Conservation (phyloP, 176 grass and related monocot genomes). For the Musa troglodytarum region DNA sequence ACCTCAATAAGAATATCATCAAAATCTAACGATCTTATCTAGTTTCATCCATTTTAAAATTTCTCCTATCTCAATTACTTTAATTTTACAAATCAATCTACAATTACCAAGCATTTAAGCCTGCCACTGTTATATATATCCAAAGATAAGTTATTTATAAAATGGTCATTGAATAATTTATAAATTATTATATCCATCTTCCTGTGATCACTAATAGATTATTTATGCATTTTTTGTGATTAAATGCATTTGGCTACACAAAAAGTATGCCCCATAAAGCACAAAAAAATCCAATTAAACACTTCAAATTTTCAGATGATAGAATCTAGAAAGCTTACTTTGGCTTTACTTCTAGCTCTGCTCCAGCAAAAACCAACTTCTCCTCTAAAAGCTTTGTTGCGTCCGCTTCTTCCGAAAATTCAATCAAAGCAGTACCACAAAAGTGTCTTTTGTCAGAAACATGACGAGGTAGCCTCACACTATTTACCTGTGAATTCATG, state of each 20-base stretch:
- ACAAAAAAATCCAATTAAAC: not conserved
- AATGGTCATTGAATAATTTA: too few relatives aligned
- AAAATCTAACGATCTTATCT: too few relatives aligned
- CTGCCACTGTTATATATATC: too few relatives aligned
- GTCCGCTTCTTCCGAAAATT: slow-evolving; percentile 91
- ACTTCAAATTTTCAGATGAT: slow-evolving; percentile 1
- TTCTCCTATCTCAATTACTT: too few relatives aligned
- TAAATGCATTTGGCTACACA: not conserved
- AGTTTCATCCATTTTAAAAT: too few relatives aligned
- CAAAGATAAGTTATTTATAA: too few relatives aligned
- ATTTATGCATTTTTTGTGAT: too few relatives aligned
- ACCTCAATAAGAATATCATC: too few relatives aligned
- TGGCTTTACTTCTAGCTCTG: slow-evolving; percentile 59
- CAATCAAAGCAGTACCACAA: slow-evolving; percentile 74
- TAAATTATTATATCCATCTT: too few relatives aligned
- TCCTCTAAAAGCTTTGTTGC: slow-evolving; percentile 43
- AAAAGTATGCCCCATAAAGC: not conserved
- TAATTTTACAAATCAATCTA: too few relatives aligned
- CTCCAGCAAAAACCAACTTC: slow-evolving; percentile 47
- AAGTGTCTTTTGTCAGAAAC: slow-evolving; percentile 57
- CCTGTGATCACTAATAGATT: too few relatives aligned
- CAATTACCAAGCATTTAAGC: too few relatives aligned
- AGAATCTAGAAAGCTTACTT: slow-evolving; percentile 42
- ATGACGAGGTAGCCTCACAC: slow-evolving; percentile 79
- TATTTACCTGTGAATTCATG: slow-evolving; percentile 66